Conservation (phyloP, 768 basidiomycete genomes). For the Baorangia bicolor region DNA sequence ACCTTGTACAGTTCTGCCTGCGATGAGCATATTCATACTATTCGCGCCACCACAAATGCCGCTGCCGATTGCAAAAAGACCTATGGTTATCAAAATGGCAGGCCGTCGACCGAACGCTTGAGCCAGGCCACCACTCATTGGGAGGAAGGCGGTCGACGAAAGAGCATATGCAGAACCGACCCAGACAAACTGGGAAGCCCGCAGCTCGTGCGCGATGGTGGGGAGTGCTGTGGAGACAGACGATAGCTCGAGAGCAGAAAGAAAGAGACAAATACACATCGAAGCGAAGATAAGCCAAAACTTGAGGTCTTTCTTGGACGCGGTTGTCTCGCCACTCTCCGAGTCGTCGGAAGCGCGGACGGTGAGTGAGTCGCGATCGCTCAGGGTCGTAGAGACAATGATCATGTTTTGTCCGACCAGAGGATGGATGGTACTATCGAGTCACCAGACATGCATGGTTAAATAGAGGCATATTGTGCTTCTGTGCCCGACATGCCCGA, state of each 20-base stretch:
- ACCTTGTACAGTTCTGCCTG: too few relatives aligned
- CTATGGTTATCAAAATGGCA: constrained; percentile 22
- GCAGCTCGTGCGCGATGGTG: constrained; percentile 31
- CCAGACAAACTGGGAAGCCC: constrained; percentile 35
- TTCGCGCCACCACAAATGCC: too few relatives aligned
- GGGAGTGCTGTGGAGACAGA: constrained; percentile 35
- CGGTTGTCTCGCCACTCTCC: not conserved
- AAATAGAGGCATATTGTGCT: not conserved
- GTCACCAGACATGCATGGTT: not conserved
- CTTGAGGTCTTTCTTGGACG: constrained; percentile 10
- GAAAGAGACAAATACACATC: constrained; percentile 23
- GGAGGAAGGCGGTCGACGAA: constrained; percentile 38
- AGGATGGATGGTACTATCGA: not conserved
- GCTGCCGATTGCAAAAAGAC: constrained; percentile 35
- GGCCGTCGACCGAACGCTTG: constrained; percentile 32
- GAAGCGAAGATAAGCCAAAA: constrained; percentile 33
- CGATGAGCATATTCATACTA: too few relatives aligned
- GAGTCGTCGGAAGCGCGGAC: not conserved
- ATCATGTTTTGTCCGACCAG: not conserved
- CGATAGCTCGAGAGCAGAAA: constrained; percentile 29
- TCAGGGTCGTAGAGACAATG: not conserved
- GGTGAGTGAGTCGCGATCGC: not conserved
- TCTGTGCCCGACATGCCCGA: not conserved
- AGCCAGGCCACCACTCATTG: constrained; percentile 36
- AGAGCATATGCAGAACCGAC: constrained; percentile 38